Evolutionary conservation across 768 basidiomycete species (phyloP).

Genomic region (Naganishia kalamii): DNA sequence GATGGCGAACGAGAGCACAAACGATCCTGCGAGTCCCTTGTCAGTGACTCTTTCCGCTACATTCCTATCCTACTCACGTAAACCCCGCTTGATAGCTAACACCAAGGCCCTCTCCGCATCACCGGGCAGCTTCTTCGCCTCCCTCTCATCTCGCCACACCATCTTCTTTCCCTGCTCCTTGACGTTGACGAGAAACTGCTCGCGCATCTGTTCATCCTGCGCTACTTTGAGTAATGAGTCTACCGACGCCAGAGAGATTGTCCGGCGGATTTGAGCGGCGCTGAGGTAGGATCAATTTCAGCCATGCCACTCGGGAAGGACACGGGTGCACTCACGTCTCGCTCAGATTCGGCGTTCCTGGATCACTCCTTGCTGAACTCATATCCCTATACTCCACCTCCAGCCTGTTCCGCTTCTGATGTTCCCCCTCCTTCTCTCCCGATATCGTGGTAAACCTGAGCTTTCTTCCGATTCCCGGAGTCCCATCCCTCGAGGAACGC

Average conservation of each 20-base stretch:
- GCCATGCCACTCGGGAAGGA: no score
- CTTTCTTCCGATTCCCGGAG: slow-evolving; percentile 4
- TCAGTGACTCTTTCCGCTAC: not conserved
- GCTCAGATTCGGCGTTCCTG: slow-evolving; percentile 44
- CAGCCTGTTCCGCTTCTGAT: not conserved
- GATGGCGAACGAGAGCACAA: slow-evolving; percentile 69
- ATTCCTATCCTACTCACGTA: slow-evolving; percentile 26
- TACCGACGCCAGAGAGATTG: slow-evolving; percentile 43
- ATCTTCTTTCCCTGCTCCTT: slow-evolving; percentile 34
- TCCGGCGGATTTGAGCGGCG: slow-evolving; percentile 45
- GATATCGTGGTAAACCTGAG: slow-evolving; percentile 18
- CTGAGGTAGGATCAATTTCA: no score
- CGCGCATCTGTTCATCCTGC: slow-evolving; percentile 27
- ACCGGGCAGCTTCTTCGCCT: slow-evolving; percentile 34
- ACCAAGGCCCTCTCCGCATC: slow-evolving; percentile 44
- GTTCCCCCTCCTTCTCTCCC: not conserved
- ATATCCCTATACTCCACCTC: not conserved
- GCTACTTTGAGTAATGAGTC: slow-evolving; percentile 32
- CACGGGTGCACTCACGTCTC: slow-evolving; percentile 38
- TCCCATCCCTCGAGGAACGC: not conserved
- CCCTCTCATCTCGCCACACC: slow-evolving; percentile 40
- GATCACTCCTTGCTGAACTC: slow-evolving; percentile 53
- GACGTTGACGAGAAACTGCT: slow-evolving; percentile 32
- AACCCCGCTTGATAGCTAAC: slow-evolving; percentile 35
- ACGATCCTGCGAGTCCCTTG: slow-evolving; percentile 59